Conservation (phyloP, 352 stramenopile genomes). For the Pythium phragmiticola region DNA sequence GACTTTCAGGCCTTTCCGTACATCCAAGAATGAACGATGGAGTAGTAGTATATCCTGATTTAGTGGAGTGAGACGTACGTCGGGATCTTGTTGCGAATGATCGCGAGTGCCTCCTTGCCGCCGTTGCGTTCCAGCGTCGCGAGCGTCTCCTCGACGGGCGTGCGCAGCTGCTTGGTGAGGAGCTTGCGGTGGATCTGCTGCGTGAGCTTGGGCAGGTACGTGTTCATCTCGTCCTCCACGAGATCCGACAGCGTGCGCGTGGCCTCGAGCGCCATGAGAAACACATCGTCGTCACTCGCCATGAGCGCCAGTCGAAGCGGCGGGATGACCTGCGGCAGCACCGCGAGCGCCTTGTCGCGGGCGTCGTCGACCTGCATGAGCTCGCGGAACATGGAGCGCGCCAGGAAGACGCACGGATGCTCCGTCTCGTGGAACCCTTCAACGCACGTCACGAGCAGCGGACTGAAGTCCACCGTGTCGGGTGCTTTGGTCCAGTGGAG, state of each 20-base stretch:
- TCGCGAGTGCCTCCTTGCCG: slow-evolving; percentile 67
- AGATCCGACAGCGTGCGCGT: slow-evolving; percentile 62
- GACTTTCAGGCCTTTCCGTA: slow-evolving; percentile 77
- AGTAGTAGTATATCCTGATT: neutral
- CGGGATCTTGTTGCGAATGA: slow-evolving; percentile 77
- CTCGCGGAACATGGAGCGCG: slow-evolving; percentile 69
- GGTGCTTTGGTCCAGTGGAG: slow-evolving; percentile 73
- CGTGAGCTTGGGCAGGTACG: slow-evolving; percentile 67
- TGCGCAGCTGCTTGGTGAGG: slow-evolving; percentile 51
- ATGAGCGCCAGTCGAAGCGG: slow-evolving; percentile 62
- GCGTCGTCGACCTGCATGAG: slow-evolving; percentile 60
- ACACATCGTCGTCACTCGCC: slow-evolving; percentile 67
- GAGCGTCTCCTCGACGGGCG: slow-evolving; percentile 63
- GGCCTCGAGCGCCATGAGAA: slow-evolving; percentile 66
- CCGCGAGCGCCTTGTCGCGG: slow-evolving; percentile 50
- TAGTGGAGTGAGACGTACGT: slow-evolving; percentile 68
- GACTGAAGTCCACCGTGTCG: slow-evolving; percentile 58
- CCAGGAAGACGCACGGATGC: slow-evolving; percentile 80
- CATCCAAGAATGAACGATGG: slow-evolving; percentile 52
- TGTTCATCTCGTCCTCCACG: slow-evolving; percentile 73
- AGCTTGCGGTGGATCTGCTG: slow-evolving; percentile 81
- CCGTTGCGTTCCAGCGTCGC: slow-evolving; percentile 66
- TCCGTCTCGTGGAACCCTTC: slow-evolving; percentile 75
- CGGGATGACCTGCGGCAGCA: slow-evolving; percentile 62
- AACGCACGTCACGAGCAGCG: slow-evolving; percentile 65